These are phyloP conservation scores for Rhizopus delemar DNA, from an alignment of 371 early-diverging fungal genomes.

Conservation along the genomic window DNA sequence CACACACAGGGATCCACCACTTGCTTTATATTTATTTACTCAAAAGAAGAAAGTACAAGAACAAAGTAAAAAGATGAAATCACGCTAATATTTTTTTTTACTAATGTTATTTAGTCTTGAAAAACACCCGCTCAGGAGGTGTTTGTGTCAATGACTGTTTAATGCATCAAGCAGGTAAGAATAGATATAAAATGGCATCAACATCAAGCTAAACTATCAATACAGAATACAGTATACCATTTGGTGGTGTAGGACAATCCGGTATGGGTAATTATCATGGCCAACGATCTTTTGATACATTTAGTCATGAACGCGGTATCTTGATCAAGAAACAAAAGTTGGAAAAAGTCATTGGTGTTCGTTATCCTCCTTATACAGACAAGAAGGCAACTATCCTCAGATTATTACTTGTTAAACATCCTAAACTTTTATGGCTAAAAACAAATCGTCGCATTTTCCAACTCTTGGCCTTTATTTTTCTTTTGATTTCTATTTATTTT, in stretches of 20 bases:
- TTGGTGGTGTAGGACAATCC: constrained; percentile 90
- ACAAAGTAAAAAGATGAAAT: constrained; percentile 20
- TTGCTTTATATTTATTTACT: constrained; percentile 71
- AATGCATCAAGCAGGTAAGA: constrained; percentile 60
- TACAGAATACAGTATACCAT: constrained; percentile 70
- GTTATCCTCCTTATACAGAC: constrained; percentile 66
- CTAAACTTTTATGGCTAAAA: constrained; percentile 33
- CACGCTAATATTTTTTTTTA: neutral
- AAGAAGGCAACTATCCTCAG: constrained; percentile 39
- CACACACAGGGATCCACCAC: constrained; percentile 56
- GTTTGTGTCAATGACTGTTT: constrained; percentile 81
- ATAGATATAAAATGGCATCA: constrained; percentile 3
- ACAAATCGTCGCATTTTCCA: constrained; percentile 21
- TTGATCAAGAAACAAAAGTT: constrained; percentile 51
- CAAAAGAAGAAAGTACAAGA: constrained; percentile 40
- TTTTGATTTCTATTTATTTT: constrained; percentile 10
- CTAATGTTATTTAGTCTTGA: constrained; percentile 43
- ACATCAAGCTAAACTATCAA: neutral
- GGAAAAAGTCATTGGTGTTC: constrained; percentile 41
- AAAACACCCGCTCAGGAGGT: constrained; percentile 74
- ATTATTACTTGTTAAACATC: constrained; percentile 36
- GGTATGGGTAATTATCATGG: constrained; percentile 93
- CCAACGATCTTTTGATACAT: constrained; percentile 69
- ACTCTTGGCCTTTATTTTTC: constrained; percentile 9
- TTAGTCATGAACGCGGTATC: constrained; percentile 70